Base-by-base conservation (phyloP, 2,329 filamentous ascomycete species). In the Diaporthe batatas region DNA sequence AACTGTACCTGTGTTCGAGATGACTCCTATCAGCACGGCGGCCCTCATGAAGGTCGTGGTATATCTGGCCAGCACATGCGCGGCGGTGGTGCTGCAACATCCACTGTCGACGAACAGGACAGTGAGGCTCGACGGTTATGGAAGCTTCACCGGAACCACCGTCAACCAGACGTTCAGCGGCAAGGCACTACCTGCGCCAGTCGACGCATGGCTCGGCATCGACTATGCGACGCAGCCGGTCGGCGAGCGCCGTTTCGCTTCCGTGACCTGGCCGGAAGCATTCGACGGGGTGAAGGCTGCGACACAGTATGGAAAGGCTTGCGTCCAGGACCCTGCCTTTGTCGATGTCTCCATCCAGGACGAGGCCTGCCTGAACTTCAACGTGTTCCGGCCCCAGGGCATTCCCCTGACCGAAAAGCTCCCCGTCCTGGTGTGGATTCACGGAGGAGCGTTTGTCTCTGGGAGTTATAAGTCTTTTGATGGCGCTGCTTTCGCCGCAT, bases 121-220 rank as follows among this genome's bases (percentile, higher is more conserved):
- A 18, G 62, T 67, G 32, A 53, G 32, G 47, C 62, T 67, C 62
- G 47, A 67, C 11, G 82, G 78, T 3, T 85, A 85, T 74, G 84
- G 83, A 55, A 79, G 75, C 0, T 85, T 86, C 74, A 75, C 78
- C 18, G 84, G 84, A 7, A 83, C 79, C 6, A 77, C 80, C 23
- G 70, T 85, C 51, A 78, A 82, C 23, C 77, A 77, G 53, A 83
- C 81, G 14, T 57, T 82, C 23, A 80, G 77, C 57, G 82, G 80
- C 25, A 75, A 77, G 32, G 73, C 74, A 0, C 78, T 85, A 3
- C 77, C 80, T 11, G 74, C 74, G 2, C 73, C 80, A 0, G 82
- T 87, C 1, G 83, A 87, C 74, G 85, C 85, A 0, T 87, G 85
- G 85, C 78, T 87, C 7, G 84, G 84, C 2, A 82, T 87, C 42